Conservation (phyloP, 768 basidiomycete species). For the Aureoboletus auriporus region DNA sequence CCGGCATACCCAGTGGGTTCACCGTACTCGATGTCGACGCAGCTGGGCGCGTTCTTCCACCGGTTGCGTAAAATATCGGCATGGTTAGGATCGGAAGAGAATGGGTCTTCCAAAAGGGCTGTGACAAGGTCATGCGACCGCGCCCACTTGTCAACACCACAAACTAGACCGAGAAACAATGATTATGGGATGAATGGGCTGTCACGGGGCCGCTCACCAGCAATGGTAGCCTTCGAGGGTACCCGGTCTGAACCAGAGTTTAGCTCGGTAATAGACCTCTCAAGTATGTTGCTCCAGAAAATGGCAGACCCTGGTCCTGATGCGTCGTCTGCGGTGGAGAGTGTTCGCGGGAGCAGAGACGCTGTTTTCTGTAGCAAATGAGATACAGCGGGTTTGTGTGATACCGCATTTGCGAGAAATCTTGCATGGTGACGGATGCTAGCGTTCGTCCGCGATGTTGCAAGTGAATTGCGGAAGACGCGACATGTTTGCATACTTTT, state of each 20-base stretch:
- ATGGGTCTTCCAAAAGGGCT: conserved; percentile 68
- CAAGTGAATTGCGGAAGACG: conserved; percentile 9
- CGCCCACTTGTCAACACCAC: conserved; percentile 51
- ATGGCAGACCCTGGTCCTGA: conserved; percentile 30
- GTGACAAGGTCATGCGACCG: conserved; percentile 57
- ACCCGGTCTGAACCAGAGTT: conserved; percentile 30
- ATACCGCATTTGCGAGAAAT: background rate
- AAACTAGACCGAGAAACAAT: conserved; percentile 41
- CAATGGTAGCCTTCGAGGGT: conserved; percentile 40
- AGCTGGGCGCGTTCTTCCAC: conserved; percentile 38
- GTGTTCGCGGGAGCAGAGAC: conserved; percentile 42
- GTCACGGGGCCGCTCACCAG: conserved; percentile 36
- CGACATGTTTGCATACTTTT: conserved; percentile 26
- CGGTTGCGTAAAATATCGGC: conserved; percentile 43
- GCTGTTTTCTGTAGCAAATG: conserved; percentile 48
- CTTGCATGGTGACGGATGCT: background rate
- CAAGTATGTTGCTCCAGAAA: conserved; percentile 46
- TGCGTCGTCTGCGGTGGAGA: conserved; percentile 24
- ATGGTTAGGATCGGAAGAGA: conserved; percentile 48
- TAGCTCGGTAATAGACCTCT: conserved; percentile 29
- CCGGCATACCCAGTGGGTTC: conserved; percentile 15
- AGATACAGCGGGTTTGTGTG: conserved; percentile 22
- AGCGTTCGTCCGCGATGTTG: background rate
- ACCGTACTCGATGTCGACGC: conserved; percentile 26
- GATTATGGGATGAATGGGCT: background rate